Evolutionary conservation across 2,329 filamentous ascomycete genomes (phyloP).

Genomic region (Fusarium austroafricanum): DNA sequence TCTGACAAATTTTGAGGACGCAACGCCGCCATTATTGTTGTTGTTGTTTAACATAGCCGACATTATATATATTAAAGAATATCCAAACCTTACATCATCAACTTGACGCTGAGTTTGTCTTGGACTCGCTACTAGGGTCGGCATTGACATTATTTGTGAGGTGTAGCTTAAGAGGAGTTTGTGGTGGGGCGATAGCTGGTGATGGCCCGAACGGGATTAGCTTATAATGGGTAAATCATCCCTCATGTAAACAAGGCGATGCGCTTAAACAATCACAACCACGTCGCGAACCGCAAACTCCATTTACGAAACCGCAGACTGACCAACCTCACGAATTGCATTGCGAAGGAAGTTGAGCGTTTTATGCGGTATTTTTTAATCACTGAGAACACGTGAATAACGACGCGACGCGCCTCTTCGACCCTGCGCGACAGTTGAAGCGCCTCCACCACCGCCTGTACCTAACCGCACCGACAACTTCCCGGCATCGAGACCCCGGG

Average conservation of each 20-base stretch:
- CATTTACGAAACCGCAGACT: conserved; percentile 27
- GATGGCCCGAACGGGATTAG: conserved; percentile 35
- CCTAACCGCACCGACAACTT: conserved; percentile 24
- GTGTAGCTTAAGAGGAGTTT: conserved; percentile 5
- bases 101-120: not conserved
- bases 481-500: conserved; percentile 32
- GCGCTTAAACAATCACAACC: conserved; percentile 43
- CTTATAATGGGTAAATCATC: conserved; percentile 36
- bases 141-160: conserved; percentile 28
- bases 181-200: conserved; percentile 33
- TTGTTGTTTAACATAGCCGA: too few species aligned
- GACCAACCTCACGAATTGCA: conserved; percentile 33
- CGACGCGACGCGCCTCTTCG: conserved; percentile 39
- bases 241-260: conserved; percentile 49
- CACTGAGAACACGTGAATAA: conserved; percentile 2
- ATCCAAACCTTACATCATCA: not conserved
- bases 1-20: too few species aligned
- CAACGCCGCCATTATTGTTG: too few species aligned
- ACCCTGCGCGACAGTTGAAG: conserved; percentile 28
- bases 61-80: too few species aligned
- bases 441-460: conserved; percentile 11
- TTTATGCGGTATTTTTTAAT: not conserved
- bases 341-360: not conserved
- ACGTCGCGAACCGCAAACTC: conserved; percentile 44
- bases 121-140: not conserved